Base-by-base conservation (phyloP, 305 asterid genomes). In the Rubia balearica region DNA sequence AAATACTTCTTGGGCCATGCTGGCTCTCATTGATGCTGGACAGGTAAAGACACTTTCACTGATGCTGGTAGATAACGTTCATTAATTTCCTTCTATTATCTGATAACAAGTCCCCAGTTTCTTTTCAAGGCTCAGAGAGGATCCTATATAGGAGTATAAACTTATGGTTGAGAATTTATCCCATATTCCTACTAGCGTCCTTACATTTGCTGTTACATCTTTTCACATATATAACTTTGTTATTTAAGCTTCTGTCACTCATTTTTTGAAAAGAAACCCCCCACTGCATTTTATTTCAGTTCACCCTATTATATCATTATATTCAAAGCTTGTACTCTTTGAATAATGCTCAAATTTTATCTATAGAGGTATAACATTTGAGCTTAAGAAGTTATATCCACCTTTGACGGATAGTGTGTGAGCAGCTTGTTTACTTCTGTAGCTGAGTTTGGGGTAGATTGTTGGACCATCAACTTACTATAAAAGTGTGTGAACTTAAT, bases 1-100 rank as follows among this genome's bases (percentile, higher is more conserved):
- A 67, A 88, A 88, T 75, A 90, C 97, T 14, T 87, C 88, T 72
- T 92, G 98, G 98, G 95, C 96, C 63, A 65, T 90, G 88, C 79
- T 95, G 78, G 27, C 96, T 80, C 96, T 95, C 61, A 87, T 95
- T 74, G 92, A 74, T 71, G 96, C 99, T 71, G 98, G 95, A 38
- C 98, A 90, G 98, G 99, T 91, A 81, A 53, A 27, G 14, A n/a
- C 36, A 61, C 19, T 27, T 30, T 61, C 42, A 45, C 24, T 57
- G 21, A 70, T 70, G 63, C n/a, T 36, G 43, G 8, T n/a, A 3
- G 16, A 43, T 69, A 16, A n/a, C 4, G 42, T 19, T 40, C 16
- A 42, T 41, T 36, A 53, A 42, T 8, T 40, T 55, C 67, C 11
- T 59, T 16, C 55, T 70, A 56, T 41, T 38, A 11, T 40, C 30